These are phyloP conservation scores for Debaryomyces sp. DNA, from an alignment of 1,139 yeast species.

Conservation along the genomic window DNA sequence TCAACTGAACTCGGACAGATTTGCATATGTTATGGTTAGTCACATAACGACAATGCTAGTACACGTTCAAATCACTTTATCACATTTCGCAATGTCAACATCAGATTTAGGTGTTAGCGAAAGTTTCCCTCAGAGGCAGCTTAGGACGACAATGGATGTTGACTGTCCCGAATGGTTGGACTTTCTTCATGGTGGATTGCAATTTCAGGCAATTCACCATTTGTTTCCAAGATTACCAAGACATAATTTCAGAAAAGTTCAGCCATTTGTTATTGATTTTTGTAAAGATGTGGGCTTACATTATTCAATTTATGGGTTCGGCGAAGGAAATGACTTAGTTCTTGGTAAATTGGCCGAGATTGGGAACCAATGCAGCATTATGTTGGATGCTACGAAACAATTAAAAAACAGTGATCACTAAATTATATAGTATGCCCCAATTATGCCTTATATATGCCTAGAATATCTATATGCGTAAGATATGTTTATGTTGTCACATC, in stretches of 20 bases:
- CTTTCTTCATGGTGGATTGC: constrained; percentile 89
- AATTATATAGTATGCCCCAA: background rate
- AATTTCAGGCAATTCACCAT: constrained; percentile 90
- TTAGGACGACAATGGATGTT: constrained; percentile 93
- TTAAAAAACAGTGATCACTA: constrained; percentile 35
- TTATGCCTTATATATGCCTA: background rate
- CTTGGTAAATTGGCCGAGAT: constrained; percentile 71
- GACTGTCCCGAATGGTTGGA: constrained; percentile 94
- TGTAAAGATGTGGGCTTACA: constrained; percentile 78
- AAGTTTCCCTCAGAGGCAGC: constrained; percentile 75
- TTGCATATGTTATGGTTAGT: constrained; percentile 67
- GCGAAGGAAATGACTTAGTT: constrained; percentile 73
- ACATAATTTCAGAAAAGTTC: constrained; percentile 78
- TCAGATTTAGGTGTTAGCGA: constrained; percentile 82
- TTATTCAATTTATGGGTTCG: constrained; percentile 85
- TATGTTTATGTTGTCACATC: constrained; percentile 17
- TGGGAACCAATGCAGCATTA: constrained; percentile 75
- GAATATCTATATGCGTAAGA: background rate
- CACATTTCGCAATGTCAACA: constrained; percentile 94
- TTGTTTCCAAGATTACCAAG: constrained; percentile 88
- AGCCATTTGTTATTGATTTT: constrained; percentile 69
- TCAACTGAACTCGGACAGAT: constrained; percentile 53
- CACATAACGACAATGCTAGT: constrained; percentile 86
- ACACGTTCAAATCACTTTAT: constrained; percentile 87
- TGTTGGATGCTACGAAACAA: constrained; percentile 67